Conservation (phyloP, 331 rosid genomes). For the Phaseolus coccineus region DNA sequence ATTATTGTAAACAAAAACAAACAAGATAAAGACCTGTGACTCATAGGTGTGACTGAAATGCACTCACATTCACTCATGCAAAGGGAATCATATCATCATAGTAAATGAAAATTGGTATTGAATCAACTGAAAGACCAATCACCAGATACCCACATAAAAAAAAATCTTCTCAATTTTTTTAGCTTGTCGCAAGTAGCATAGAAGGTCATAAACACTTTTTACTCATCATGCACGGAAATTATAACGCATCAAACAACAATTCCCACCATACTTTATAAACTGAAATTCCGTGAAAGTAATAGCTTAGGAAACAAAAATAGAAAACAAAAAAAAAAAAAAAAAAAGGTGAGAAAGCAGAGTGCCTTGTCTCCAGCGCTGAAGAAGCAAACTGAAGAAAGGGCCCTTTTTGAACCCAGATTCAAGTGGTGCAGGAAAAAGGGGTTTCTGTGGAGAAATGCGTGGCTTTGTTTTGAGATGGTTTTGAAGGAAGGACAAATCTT, state of each 20-base stretch:
- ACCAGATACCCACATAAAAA: not conserved
- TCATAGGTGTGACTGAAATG: not conserved
- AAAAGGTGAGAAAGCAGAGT: not conserved
- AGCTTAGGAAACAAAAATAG: not conserved
- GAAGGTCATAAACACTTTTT: not conserved
- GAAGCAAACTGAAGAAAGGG: constrained; percentile 56
- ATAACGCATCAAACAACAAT: not conserved
- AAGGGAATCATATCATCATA: not conserved
- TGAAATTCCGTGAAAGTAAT: not conserved
- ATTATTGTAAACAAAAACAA: not conserved
- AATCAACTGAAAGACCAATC: not conserved
- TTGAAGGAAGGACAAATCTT: constrained; percentile 46
- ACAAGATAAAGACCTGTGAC: not conserved
- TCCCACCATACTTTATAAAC: not conserved
- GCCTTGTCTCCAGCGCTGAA: constrained; percentile 67
- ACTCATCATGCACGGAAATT: not conserved
- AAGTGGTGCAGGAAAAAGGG: constrained; percentile 28
- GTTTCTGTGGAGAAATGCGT: constrained; percentile 42
- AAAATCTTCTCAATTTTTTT: not conserved
- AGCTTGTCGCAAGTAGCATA: not conserved
- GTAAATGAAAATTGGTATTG: not conserved
- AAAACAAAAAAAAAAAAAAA: not conserved
- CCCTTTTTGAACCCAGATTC: constrained; percentile 35
- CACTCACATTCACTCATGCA: constrained; percentile 2
- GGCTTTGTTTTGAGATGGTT: constrained; percentile 47